Percentiles rank a stretch among this genome's conserved stretches.
Evolutionary conservation across 139 green algal genomes (phyloP).

Genomic region (Chlorella vulgaris): DNA sequence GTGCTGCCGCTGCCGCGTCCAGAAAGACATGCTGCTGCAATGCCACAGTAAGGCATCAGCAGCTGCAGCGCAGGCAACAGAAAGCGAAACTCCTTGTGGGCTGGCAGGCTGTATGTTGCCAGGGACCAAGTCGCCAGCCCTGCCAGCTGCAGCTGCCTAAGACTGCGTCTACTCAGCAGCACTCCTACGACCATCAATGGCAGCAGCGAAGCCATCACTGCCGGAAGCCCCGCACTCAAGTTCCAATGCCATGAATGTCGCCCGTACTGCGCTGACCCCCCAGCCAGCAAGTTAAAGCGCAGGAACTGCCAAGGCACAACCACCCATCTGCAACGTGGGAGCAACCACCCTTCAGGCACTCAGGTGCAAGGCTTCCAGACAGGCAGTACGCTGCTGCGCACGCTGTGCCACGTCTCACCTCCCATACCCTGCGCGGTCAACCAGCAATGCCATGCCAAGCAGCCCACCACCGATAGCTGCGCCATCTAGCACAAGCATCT

Average conservation of each 20-base stretch:
- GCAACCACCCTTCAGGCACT: too few species aligned
- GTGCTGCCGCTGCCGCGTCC: not conserved
- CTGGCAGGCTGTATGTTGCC: constrained; percentile 51
- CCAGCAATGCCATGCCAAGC: not conserved
- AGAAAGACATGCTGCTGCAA: not conserved
- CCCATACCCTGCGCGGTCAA: constrained; percentile 50
- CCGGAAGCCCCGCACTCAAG: constrained; percentile 50
- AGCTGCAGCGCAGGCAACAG: constrained; percentile 58
- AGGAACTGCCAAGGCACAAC: constrained; percentile 70
- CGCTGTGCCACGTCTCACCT: too few species aligned
- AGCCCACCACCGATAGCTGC: constrained; percentile 7
- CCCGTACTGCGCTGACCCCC: constrained; percentile 61
- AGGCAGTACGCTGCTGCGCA: too few species aligned
- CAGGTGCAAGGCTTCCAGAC: too few species aligned
- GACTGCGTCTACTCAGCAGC: not conserved
- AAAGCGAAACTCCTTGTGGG: constrained; percentile 70
- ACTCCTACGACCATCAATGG: constrained; percentile 37
- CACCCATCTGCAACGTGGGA: constrained; percentile 48
- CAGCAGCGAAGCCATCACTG: constrained; percentile 38
- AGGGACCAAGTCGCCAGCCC: constrained; percentile 33
- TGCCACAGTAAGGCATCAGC: constrained; percentile 49
- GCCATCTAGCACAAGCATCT: constrained; percentile 20
- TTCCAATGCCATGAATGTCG: constrained; percentile 80
- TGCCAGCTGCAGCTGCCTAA: constrained; percentile 1
- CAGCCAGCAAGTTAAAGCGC: constrained; percentile 72